Percentiles rank a stretch among this genome's conserved stretches.
phyloP scores from a whole-genome alignment of 805 yeast genomes.

The Kuraishia ogatae region DNA sequence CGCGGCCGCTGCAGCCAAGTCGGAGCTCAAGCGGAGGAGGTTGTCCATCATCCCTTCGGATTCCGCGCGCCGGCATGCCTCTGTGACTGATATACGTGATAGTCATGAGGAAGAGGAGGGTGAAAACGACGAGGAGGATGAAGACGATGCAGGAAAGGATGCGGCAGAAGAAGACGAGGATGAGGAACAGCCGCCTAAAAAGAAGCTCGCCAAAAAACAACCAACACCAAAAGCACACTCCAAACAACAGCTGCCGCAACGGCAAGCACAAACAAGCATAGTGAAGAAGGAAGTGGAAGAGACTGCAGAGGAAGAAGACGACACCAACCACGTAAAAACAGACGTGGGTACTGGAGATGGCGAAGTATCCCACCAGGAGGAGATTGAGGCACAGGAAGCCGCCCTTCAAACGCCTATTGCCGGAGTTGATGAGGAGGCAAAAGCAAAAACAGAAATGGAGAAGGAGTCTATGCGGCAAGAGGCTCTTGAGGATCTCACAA shows the following conservation, averaged over 20 bases:
- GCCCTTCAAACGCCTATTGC: constrained; percentile 11
- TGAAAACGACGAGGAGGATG: constrained; percentile 1
- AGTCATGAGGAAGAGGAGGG: constrained; percentile 4
- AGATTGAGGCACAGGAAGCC: constrained; percentile 13
- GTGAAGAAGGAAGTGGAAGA: constrained; percentile 15
- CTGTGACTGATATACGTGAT: not conserved
- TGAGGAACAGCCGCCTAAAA: constrained; percentile 5
- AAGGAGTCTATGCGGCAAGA: constrained; percentile 39
- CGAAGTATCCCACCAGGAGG: constrained; percentile 17
- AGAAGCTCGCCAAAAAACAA: not conserved
- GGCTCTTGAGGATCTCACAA: constrained; percentile 67
- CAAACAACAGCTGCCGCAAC: constrained; percentile 10
- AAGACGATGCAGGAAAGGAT: constrained; percentile 10
- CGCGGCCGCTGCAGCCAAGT: not conserved
- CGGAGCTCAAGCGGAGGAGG: not conserved
- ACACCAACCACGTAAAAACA: constrained; percentile 8
- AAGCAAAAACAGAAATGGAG: constrained; percentile 14
- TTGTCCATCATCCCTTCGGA: not conserved
- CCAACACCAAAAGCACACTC: not conserved
- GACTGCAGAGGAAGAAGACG: constrained; percentile 10
- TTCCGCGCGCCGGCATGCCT: not conserved
- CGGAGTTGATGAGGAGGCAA: constrained; percentile 11
- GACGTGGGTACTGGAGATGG: constrained; percentile 14
- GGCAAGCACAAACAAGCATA: constrained; percentile 11
- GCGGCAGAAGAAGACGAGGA: constrained; percentile 9